Percentiles rank a stretch among this genome's conserved stretches.
Conservation (phyloP, 2,329 filamentous ascomycete species). For the Helotiales sp. region DNA sequence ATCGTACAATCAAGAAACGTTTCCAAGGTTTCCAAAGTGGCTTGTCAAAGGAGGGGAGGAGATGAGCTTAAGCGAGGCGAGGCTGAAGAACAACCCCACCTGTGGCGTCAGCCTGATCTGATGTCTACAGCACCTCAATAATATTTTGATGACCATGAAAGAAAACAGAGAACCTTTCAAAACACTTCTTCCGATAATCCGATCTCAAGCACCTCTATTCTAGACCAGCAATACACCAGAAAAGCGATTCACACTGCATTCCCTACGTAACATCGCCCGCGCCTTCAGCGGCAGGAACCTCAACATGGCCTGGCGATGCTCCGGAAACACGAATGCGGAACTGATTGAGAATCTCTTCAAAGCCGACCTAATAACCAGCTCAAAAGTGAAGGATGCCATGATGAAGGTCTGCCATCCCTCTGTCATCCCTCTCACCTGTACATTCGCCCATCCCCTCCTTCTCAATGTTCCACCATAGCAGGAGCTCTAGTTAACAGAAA, state of each 20-base stretch:
- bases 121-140: too few species aligned
- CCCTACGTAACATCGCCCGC: slow-evolving; percentile 12
- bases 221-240: neutral
- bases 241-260: slow-evolving; percentile 12
- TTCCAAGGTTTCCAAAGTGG: too few species aligned
- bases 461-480: neutral
- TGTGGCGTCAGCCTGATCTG: neutral
- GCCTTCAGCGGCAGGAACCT: slow-evolving; percentile 45
- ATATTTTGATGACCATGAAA: too few species aligned
- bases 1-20: too few species aligned
- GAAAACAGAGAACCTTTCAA: neutral
- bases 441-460: neutral
- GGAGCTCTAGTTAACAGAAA: slow-evolving; percentile 6
- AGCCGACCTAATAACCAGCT: slow-evolving; percentile 71
- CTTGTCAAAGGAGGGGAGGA: too few species aligned
- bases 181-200: neutral
- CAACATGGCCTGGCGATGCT: slow-evolving; percentile 88
- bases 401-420: slow-evolving; percentile 52
- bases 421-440: slow-evolving; percentile 4
- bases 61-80: neutral
- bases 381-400: slow-evolving; percentile 78
- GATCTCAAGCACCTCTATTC: neutral
- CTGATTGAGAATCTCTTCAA: slow-evolving; percentile 76
- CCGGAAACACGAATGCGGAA: slow-evolving; percentile 70
- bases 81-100: neutral